Conservation (phyloP, 768 basidiomycete species). For the Boletus vermiculosoides region DNA sequence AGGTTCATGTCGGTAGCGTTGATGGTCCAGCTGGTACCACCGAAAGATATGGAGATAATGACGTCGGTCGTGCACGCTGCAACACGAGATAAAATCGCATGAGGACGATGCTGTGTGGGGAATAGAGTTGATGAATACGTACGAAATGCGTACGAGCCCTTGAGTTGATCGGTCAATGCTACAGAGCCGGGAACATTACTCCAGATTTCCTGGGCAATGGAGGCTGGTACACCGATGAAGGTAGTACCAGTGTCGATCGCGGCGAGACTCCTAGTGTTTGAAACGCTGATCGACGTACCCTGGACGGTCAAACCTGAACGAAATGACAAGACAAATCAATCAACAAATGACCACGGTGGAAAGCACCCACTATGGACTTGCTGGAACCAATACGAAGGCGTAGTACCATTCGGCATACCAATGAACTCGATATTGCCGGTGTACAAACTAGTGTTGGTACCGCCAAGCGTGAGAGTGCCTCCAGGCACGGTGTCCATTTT, state of each 20-base stretch:
- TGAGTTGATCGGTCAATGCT: constrained; percentile 41
- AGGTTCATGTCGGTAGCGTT: constrained; percentile 75
- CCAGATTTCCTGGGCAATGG: constrained; percentile 62
- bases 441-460: constrained; percentile 53
- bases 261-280: constrained; percentile 43
- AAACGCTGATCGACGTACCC: constrained; percentile 43
- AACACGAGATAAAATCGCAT: neutral
- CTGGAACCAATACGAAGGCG: constrained; percentile 57
- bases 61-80: constrained; percentile 64
- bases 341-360: neutral
- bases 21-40: constrained; percentile 76
- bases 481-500: constrained; percentile 45
- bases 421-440: constrained; percentile 66
- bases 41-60: constrained; percentile 64
- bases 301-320: constrained; percentile 56
- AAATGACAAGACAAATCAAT: neutral
- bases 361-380: constrained; percentile 44
- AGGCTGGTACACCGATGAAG: constrained; percentile 77
- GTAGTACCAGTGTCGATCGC: constrained; percentile 95
- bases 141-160: constrained; percentile 80
- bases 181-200: constrained; percentile 55
- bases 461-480: constrained; percentile 71
- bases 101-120: neutral
- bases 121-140: constrained; percentile 26
- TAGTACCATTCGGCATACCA: constrained; percentile 37